Conservation (phyloP, 441 rosid genomes). For the Mallotus repandus region DNA sequence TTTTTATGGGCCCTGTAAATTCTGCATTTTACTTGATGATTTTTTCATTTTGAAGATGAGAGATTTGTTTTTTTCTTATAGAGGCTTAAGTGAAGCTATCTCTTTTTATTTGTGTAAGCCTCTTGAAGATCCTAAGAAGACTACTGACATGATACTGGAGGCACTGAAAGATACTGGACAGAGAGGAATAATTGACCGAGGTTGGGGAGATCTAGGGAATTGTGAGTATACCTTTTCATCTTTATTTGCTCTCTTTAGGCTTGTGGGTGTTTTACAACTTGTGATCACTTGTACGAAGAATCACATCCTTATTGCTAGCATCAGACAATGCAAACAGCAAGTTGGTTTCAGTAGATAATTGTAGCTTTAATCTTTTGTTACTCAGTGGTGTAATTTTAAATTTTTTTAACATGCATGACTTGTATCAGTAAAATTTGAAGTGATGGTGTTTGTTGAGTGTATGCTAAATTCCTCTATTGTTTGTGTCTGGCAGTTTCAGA, state of each 20-base stretch:
- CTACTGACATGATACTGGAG: slow-evolving; percentile 73
- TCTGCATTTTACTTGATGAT: not conserved
- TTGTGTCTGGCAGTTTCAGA: slow-evolving; percentile 57
- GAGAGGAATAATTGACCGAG: slow-evolving; percentile 93
- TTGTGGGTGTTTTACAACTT: not conserved
- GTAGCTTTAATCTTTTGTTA: not conserved
- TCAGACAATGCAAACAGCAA: not conserved
- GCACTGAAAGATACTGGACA: slow-evolving; percentile 81
- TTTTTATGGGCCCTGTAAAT: not conserved
- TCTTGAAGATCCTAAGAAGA: slow-evolving; percentile 82
- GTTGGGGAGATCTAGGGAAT: slow-evolving; percentile 97
- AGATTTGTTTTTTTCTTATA: not conserved
- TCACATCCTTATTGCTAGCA: not conserved
- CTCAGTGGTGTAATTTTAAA: not conserved
- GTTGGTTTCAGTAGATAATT: not conserved
- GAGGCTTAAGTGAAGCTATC: slow-evolving; percentile 18
- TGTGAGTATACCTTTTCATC: slow-evolving; percentile 48
- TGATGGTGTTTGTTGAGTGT: not conserved
- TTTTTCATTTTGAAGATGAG: slow-evolving; percentile 8
- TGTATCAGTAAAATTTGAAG: not conserved
- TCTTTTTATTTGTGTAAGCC: slow-evolving; percentile 59
- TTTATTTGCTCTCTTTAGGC: not conserved
- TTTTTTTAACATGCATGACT: not conserved
- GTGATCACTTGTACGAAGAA: not conserved
- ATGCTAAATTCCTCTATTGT: not conserved